These are phyloP conservation scores for Colletotrichum viniferum DNA, from an alignment of 2,329 filamentous ascomycete genomes.

Conservation along the genomic window DNA sequence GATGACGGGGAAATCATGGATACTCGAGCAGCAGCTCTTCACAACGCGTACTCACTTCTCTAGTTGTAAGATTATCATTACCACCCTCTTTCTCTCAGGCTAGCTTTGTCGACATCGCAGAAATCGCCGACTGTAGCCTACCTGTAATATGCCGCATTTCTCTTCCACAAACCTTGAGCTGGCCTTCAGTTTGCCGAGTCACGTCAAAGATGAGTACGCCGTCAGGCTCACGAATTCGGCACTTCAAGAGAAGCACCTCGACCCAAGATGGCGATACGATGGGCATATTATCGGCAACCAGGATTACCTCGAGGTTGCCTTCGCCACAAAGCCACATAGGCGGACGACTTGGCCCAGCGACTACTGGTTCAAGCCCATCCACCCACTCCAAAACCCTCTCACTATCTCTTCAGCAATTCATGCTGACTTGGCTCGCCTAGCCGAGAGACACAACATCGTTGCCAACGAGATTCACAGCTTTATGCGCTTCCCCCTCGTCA, in stretches of 20 bases:
- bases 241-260: background rate
- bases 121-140: background rate
- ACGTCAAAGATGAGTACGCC: background rate
- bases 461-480: constrained; percentile 12
- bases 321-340: background rate
- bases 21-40: background rate
- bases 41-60: background rate
- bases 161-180: background rate
- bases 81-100: background rate
- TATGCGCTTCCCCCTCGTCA: constrained; percentile 7
- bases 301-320: background rate
- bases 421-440: background rate
- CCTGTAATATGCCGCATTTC: background rate
- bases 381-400: background rate
- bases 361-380: background rate
- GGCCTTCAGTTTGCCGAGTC: background rate
- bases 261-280: background rate
- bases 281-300: background rate
- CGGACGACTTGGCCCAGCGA: background rate
- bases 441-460: background rate
- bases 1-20: background rate
- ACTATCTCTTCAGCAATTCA: background rate
- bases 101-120: background rate
- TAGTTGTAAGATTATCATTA: background rate
- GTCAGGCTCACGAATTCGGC: constrained; percentile 11